Evolutionary conservation across 352 stramenopile species (phyloP), one percentile per base, ranked within the genome.

Genomic region (Plasmopara viticola): DNA sequence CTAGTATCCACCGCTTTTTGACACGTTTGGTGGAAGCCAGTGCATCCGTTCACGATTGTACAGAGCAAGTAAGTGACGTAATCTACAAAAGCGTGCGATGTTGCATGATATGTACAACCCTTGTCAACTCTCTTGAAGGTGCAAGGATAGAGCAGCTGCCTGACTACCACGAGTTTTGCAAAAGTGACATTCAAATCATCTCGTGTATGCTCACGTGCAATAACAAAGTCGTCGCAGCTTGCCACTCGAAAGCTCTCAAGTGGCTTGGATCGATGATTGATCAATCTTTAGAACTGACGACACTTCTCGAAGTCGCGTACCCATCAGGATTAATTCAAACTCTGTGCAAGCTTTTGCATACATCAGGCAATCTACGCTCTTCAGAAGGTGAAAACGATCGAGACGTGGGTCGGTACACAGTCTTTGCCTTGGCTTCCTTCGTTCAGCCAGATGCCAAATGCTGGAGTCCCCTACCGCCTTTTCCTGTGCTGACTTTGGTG

Each of bases 241-340:
- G 61, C 13, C 71, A 81, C 28, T 79, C 72, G 0, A 85, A 87
- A 51, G 64, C 62, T 0, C 60, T 93, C 6, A 93, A 93, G 41
- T 93, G 83, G 83, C 58, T 93, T 0, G 83, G 83, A 15, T 78
- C 67, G 6, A 87, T 89, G 69, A 68, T 90, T 4, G 76, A 89
- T 66, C 62, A 66, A 14, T 83, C 81, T 0, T 62, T 58, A 9
- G 64, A 84, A 54, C 38, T 91, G 6, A 78, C 69, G 0, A 58
- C 64, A 13, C 56, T 89, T 5, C 44, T 91, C 6, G 73, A 87
- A 46, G 63, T 87, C 46, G 64, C 87, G 0, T 67, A 72, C 25
- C 44, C 66, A 5, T 89, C 78, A 0, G 72, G 72, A 15, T 58
- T 87, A 9, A 73, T 89, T 51, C 74, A 84, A 60, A 78, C 64